A percentile compares a stretch with the other conserved stretches of the same genome.
These are phyloP conservation scores for Colletotrichum sp. DNA, from an alignment of 2,329 filamentous ascomycete genomes.

Conservation along the genomic window DNA sequence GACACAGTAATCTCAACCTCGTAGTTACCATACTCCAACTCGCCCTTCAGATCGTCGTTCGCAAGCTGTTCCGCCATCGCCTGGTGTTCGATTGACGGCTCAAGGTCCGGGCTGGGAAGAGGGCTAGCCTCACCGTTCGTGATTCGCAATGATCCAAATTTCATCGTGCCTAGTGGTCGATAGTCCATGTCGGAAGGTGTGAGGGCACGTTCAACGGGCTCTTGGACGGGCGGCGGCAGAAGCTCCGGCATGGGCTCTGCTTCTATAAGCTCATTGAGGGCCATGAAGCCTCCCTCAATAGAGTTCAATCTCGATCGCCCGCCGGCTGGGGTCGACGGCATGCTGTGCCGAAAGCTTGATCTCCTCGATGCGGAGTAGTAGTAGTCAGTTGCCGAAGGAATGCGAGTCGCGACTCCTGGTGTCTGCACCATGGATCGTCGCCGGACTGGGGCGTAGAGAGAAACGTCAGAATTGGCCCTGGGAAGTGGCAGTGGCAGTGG, in stretches of 20 bases:
- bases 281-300: conserved; percentile 35
- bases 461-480: conserved; percentile 52
- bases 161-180: conserved; percentile 65
- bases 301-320: conserved; percentile 43
- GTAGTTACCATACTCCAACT: background rate
- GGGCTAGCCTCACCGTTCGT: conserved; percentile 64
- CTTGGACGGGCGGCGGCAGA: conserved; percentile 20
- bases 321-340: conserved; percentile 36
- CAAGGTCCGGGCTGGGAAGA: conserved; percentile 41
- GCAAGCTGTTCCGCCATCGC: background rate
- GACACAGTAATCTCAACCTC: background rate
- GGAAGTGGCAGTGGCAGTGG: conserved; percentile 25
- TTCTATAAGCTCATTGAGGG: background rate
- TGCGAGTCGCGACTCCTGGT: conserved; percentile 55
- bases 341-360: conserved; percentile 42
- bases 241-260: conserved; percentile 16
- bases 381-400: conserved; percentile 3
- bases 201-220: conserved; percentile 38
- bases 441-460: conserved; percentile 52
- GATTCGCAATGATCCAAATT: conserved; percentile 66
- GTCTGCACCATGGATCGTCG: conserved; percentile 53
- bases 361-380: conserved; percentile 25
- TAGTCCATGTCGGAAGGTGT: conserved; percentile 64
- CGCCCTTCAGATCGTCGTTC: background rate
- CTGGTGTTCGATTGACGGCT: background rate